These are phyloP conservation scores for Xylaria sp. DNA, from an alignment of 2,329 filamentous ascomycete species.

Conservation along the genomic window DNA sequence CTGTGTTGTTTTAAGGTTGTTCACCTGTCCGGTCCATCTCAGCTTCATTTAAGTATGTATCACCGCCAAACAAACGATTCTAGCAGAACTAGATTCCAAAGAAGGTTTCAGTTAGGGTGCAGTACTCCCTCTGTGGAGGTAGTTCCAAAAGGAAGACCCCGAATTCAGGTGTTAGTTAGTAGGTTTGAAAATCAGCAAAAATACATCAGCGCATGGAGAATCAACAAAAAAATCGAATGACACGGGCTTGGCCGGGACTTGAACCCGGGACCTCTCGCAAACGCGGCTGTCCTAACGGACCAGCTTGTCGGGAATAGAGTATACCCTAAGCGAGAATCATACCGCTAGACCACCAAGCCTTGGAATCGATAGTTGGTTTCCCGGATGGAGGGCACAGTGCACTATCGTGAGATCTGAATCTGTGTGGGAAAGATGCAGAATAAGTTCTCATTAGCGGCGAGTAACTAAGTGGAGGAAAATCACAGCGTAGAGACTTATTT, in stretches of 20 bases:
- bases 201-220: conserved; percentile 11
- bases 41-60: no score
- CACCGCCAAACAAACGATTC: no score
- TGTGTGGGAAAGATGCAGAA: background rate
- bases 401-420: conserved; percentile 19
- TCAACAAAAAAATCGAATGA: conserved; percentile 41
- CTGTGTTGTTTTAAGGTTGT: no score
- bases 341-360: conserved; percentile 70
- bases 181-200: background rate
- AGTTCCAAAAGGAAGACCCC: no score
- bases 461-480: background rate
- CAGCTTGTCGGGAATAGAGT: conserved; percentile 30
- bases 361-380: background rate
- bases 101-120: no score
- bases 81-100: no score
- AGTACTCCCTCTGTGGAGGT: no score
- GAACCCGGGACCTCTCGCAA: conserved; percentile 34
- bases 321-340: conserved; percentile 76
- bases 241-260: conserved; percentile 14
- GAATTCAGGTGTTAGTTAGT: background rate
- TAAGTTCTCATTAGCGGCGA: conserved; percentile 2
- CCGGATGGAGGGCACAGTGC: background rate
- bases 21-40: no score
- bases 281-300: background rate
- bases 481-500: background rate